These are phyloP conservation scores for Lasiodiplodia gonubiensis DNA, from an alignment of 2,329 filamentous ascomycete species.

Conservation along the genomic window DNA sequence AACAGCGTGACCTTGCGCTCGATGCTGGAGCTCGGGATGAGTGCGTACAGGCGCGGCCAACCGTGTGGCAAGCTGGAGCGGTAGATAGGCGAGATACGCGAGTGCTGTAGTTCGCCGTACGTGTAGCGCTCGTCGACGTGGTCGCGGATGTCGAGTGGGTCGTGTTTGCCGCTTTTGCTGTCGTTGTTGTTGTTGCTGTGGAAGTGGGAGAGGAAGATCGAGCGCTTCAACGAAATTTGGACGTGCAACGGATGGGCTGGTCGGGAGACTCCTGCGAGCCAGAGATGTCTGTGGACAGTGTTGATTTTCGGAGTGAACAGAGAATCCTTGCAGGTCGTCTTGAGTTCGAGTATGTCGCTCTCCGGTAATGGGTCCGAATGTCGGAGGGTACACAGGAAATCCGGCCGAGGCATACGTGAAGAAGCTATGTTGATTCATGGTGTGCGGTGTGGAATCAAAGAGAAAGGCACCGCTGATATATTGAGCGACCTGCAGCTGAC, in stretches of 20 bases:
- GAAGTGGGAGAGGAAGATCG: neutral
- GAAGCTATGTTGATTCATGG: neutral
- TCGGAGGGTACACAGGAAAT: neutral
- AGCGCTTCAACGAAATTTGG: slow-evolving; percentile 8
- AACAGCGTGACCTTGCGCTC: neutral
- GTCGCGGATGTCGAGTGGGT: neutral
- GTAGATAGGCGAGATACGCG: neutral
- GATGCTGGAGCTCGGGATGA: neutral
- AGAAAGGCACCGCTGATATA: too few relatives aligned
- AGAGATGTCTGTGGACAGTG: neutral
- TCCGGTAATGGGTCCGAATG: neutral
- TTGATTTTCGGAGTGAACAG: neutral
- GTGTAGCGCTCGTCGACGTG: slow-evolving; percentile 44
- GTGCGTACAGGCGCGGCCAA: neutral
- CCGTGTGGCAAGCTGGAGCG: neutral
- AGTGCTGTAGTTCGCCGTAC: slow-evolving; percentile 41
- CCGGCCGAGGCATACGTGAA: neutral
- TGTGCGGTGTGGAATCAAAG: neutral
- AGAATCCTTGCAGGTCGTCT: neutral
- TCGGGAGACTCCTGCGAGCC: neutral
- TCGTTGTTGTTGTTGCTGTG: slow-evolving; percentile 36
- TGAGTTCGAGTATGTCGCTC: neutral
- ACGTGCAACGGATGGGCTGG: slow-evolving; percentile 24
- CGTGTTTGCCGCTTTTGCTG: neutral
- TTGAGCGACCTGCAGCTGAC: neutral